These are phyloP conservation scores for Phytophthora syringae DNA, from an alignment of 352 stramenopile genomes.

Conservation along the genomic window DNA sequence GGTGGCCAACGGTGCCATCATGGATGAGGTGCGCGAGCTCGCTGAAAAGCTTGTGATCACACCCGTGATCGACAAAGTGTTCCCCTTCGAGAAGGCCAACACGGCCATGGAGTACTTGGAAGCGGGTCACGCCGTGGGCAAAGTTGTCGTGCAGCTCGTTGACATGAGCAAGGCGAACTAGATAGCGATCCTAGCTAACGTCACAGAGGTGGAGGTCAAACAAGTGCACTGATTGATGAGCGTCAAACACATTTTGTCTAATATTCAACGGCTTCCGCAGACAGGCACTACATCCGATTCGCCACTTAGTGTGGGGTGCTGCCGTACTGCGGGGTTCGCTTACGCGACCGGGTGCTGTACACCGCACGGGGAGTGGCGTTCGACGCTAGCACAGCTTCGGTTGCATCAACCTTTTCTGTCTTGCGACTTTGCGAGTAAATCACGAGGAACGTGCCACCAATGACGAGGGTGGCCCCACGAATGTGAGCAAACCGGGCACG, in stretches of 20 bases:
- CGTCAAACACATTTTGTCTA: slow-evolving; percentile 18
- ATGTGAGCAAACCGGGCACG: slow-evolving; percentile 74
- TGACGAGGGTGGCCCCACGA: slow-evolving; percentile 80
- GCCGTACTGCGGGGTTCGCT: slow-evolving; percentile 57
- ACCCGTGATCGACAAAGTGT: slow-evolving; percentile 75
- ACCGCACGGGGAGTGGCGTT: slow-evolving; percentile 66
- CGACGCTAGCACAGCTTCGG: slow-evolving; percentile 65
- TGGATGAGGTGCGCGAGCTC: slow-evolving; percentile 61
- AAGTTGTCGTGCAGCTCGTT: slow-evolving; percentile 72
- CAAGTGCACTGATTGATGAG: not conserved
- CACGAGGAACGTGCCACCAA: slow-evolving; percentile 81
- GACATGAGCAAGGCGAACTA: slow-evolving; percentile 24
- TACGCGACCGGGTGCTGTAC: slow-evolving; percentile 67
- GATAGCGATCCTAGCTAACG: not conserved
- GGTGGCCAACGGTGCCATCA: slow-evolving; percentile 40
- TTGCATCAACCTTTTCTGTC: slow-evolving; percentile 84
- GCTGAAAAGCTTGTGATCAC: slow-evolving; percentile 50
- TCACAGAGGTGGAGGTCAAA: not conserved
- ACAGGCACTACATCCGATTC: not conserved
- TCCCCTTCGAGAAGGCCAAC: slow-evolving; percentile 69
- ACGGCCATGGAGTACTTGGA: slow-evolving; percentile 73
- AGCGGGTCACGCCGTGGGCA: slow-evolving; percentile 59
- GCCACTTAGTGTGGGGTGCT: slow-evolving; percentile 33
- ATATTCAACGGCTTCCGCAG: slow-evolving; percentile 1
- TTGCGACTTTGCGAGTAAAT: slow-evolving; percentile 79